Evolutionary conservation across 73 alveolate species (phyloP).

Genomic region (Urostyla sp.): DNA sequence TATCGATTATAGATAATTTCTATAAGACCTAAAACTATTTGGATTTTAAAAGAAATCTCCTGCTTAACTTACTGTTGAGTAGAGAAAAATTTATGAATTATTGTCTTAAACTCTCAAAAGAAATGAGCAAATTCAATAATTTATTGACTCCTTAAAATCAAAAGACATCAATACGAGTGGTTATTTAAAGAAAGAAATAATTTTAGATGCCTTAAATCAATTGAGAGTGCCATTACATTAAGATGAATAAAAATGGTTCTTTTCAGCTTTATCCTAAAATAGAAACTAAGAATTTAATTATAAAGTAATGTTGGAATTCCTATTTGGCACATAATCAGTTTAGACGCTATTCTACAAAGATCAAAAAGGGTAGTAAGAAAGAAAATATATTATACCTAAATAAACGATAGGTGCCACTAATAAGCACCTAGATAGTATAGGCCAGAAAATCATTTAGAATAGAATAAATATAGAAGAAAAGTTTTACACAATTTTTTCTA

Average conservation of each 20-base stretch:
- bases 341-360: neutral
- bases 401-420: slow-evolving; percentile 24
- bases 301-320: slow-evolving; percentile 5
- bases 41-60: too few relatives aligned
- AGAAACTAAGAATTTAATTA: slow-evolving; percentile 10
- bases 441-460: neutral
- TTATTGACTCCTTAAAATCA: neutral
- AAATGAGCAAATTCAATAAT: neutral
- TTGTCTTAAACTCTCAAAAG: neutral
- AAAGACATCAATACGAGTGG: neutral
- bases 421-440: neutral
- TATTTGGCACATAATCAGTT: slow-evolving; percentile 8
- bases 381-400: slow-evolving; percentile 6
- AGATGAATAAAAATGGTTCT: neutral
- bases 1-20: slow-evolving; percentile 38
- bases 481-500: neutral
- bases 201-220: neutral
- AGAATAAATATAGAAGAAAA: slow-evolving; percentile 30
- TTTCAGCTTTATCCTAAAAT: slow-evolving; percentile 4
- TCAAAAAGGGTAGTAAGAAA: neutral
- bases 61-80: slow-evolving; percentile 2
- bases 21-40: slow-evolving; percentile 6
- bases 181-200: neutral
- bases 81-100: neutral
- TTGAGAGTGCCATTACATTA: neutral